Conservation (phyloP, 768 basidiomycete genomes). For the Auricularia sp. region DNA sequence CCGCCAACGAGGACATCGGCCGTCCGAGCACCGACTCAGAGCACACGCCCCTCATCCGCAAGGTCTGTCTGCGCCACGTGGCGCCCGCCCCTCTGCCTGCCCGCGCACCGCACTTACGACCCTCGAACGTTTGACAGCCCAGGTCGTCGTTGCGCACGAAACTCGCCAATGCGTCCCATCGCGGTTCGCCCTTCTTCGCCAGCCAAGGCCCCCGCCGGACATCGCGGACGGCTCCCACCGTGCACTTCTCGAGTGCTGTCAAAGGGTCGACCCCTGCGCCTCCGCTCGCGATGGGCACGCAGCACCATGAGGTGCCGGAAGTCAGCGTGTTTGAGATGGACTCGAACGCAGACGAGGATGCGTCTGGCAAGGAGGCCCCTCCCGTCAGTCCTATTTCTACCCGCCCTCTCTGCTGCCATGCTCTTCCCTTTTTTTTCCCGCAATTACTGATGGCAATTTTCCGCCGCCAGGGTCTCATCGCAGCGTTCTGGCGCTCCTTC, state of each 20-base stretch:
- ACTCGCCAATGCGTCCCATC: neutral
- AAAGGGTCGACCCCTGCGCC: neutral
- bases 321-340: neutral
- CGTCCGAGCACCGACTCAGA: neutral
- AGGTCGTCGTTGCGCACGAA: neutral
- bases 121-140: neutral
- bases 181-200: neutral
- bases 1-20: neutral
- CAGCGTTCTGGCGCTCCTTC: slow-evolving; percentile 1
- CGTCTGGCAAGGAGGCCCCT: neutral
- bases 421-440: neutral
- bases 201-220: neutral
- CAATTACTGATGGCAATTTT: neutral
- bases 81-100: neutral
- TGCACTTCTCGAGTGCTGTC: neutral
- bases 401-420: neutral
- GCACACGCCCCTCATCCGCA: neutral
- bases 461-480: neutral
- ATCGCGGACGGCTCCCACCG: neutral
- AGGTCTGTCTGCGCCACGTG: neutral
- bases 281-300: neutral
- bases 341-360: neutral
- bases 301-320: neutral
- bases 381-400: neutral
- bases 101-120: neutral